A percentile compares a stretch with the other conserved stretches of the same genome.
Evolutionary conservation across 1,284 basidiomycete genomes (phyloP).

Genomic region (Marasmius tenuissimus): DNA sequence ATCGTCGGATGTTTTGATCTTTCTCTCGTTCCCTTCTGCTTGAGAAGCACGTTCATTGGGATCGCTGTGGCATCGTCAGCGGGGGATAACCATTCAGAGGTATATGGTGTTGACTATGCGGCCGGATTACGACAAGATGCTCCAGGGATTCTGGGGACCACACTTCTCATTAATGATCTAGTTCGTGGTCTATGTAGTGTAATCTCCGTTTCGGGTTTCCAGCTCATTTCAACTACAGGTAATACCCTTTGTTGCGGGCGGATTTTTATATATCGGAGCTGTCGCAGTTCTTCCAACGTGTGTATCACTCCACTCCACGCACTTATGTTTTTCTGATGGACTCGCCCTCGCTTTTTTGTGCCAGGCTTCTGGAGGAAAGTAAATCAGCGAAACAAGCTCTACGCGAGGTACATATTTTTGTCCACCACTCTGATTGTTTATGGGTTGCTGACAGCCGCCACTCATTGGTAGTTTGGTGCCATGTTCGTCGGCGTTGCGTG

Average conservation of each 20-base stretch:
- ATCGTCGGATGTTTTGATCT: background rate
- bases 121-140: conserved; percentile 72
- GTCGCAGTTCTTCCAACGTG: conserved; percentile 89
- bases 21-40: background rate
- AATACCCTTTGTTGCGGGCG: conserved; percentile 89
- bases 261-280: conserved; percentile 91
- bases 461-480: conserved; percentile 67
- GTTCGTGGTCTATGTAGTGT: conserved; percentile 41
- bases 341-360: conserved; percentile 12
- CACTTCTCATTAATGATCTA: conserved; percentile 73
- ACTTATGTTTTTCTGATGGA: background rate
- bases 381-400: conserved; percentile 83
- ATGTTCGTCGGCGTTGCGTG: conserved; percentile 87
- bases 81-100: conserved; percentile 37
- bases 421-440: conserved; percentile 9
- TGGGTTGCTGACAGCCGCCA: conserved; percentile 17
- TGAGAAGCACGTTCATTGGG: conserved; percentile 79
- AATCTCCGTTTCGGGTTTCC: background rate
- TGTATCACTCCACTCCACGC: conserved; percentile 29
- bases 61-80: conserved; percentile 72
- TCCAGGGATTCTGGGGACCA: conserved; percentile 78
- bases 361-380: conserved; percentile 80
- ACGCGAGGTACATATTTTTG: conserved; percentile 63
- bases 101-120: conserved; percentile 51
- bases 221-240: conserved; percentile 47